Percentiles rank a stretch among this genome's conserved stretches.
phyloP scores from a whole-genome alignment of 352 stramenopile species.

The Pythium graminicola region DNA sequence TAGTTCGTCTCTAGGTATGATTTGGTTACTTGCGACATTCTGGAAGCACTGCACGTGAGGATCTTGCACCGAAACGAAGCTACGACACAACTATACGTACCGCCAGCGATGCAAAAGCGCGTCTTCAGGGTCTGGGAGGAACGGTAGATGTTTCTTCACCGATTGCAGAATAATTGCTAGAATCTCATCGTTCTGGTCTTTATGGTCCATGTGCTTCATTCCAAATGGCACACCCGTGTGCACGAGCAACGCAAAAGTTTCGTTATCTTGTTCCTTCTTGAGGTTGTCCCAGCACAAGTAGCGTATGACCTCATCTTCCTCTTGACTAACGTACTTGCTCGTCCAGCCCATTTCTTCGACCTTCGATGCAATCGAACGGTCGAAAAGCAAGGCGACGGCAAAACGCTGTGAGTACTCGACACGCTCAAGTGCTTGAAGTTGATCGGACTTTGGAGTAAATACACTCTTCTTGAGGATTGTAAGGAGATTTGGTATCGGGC shows the following conservation, averaged over 20 bases:
- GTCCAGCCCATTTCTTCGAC: constrained; percentile 53
- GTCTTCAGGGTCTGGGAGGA: constrained; percentile 40
- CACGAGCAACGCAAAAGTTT: constrained; percentile 38
- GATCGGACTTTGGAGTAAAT: constrained; percentile 24
- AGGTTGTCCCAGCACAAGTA: constrained; percentile 75
- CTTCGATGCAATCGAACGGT: constrained; percentile 27
- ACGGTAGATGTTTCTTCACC: constrained; percentile 47
- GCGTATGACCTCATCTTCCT: constrained; percentile 59
- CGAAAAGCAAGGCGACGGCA: constrained; percentile 56
- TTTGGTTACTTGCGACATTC: constrained; percentile 58
- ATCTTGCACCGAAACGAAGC: neutral
- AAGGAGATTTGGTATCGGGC: constrained; percentile 52
- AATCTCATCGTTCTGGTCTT: constrained; percentile 46
- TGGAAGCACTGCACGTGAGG: constrained; percentile 8
- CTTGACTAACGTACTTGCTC: constrained; percentile 45
- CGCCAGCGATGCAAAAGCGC: constrained; percentile 58
- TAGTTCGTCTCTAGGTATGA: constrained; percentile 29
- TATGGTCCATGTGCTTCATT: constrained; percentile 47
- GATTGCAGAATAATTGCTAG: constrained; percentile 41
- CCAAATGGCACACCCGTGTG: constrained; percentile 65
- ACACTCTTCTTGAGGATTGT: constrained; percentile 46
- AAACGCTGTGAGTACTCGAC: constrained; percentile 69
- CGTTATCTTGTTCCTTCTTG: constrained; percentile 35
- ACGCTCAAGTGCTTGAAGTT: constrained; percentile 32
- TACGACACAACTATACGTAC: constrained; percentile 21